Evolutionary conservation across 139 green algal genomes (phyloP).

Genomic region (Ettlia oleoabundans): DNA sequence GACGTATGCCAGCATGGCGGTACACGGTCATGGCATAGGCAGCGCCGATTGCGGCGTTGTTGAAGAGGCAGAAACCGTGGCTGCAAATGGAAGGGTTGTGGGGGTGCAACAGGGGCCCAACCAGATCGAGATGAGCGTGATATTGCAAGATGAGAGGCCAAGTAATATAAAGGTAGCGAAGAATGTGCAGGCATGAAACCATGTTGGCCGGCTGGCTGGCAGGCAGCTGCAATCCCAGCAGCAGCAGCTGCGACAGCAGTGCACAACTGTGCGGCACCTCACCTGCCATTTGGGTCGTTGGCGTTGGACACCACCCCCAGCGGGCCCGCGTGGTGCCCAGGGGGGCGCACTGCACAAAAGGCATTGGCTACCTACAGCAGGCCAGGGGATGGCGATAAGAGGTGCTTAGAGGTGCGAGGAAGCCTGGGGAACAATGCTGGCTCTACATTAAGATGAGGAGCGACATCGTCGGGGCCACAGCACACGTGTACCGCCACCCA

Average conservation of each 20-base stretch:
- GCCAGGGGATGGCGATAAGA: neutral
- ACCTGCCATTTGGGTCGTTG: slow-evolving; percentile 54
- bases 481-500: neutral
- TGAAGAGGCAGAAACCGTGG: slow-evolving; percentile 96
- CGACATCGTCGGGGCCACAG: too few species aligned
- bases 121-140: too few species aligned
- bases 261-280: neutral
- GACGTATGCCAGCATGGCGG: slow-evolving; percentile 66
- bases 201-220: too few species aligned
- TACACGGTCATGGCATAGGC: slow-evolving; percentile 88
- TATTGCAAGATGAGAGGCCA: too few species aligned
- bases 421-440: neutral
- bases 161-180: too few species aligned
- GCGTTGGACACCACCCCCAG: slow-evolving; percentile 65
- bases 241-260: neutral
- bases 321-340: slow-evolving; percentile 89
- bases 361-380: slow-evolving; percentile 57
- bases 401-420: neutral
- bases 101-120: too few species aligned
- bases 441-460: too few species aligned
- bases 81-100: slow-evolving; percentile 25
- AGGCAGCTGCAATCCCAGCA: too few species aligned
- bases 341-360: slow-evolving; percentile 91
- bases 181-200: too few species aligned
- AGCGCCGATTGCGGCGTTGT: slow-evolving; percentile 91